These are phyloP conservation scores for Vanrija sp. DNA, from an alignment of 1,284 basidiomycete genomes.

Conservation along the genomic window DNA sequence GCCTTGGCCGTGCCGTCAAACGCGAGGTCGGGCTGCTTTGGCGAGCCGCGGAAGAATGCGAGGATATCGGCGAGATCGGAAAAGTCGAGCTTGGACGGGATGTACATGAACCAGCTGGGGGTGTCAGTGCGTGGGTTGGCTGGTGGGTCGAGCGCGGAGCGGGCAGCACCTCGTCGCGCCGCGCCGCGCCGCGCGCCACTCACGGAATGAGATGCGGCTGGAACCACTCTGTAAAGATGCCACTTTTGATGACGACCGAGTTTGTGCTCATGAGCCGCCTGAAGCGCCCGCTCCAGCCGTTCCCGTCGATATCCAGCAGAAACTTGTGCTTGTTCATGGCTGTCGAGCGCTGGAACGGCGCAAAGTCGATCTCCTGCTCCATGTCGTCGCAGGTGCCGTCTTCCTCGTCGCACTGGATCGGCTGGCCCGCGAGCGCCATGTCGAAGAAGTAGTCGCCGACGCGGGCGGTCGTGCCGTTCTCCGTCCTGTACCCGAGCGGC, in stretches of 20 bases:
- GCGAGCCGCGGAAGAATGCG: constrained; percentile 46
- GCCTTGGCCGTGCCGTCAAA: constrained; percentile 49
- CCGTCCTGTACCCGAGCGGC: constrained; percentile 20
- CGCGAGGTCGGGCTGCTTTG: constrained; percentile 34
- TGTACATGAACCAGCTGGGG: constrained; percentile 46
- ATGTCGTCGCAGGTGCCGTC: constrained; percentile 49
- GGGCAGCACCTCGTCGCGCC: not conserved
- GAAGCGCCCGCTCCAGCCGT: constrained; percentile 50
- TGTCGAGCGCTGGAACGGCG: constrained; percentile 25
- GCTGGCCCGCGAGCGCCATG: constrained; percentile 40
- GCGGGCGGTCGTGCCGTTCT: constrained; percentile 15
- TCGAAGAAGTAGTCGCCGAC: constrained; percentile 39
- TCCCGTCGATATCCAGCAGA: constrained; percentile 53
- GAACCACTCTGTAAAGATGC: constrained; percentile 48
- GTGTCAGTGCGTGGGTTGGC: not conserved
- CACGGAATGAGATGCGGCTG: constrained; percentile 48
- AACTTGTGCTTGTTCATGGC: constrained; percentile 49
- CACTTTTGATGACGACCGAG: constrained; percentile 52
- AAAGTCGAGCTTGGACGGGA: constrained; percentile 46
- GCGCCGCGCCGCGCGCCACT: constrained; percentile 6
- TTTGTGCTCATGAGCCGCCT: constrained; percentile 49
- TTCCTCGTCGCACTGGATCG: constrained; percentile 40
- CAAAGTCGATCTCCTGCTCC: constrained; percentile 43
- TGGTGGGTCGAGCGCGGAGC: not conserved
- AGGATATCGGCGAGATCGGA: constrained; percentile 46